Conservation (phyloP, 2,329 filamentous ascomycete species). For the Cordyceps militaris region DNA sequence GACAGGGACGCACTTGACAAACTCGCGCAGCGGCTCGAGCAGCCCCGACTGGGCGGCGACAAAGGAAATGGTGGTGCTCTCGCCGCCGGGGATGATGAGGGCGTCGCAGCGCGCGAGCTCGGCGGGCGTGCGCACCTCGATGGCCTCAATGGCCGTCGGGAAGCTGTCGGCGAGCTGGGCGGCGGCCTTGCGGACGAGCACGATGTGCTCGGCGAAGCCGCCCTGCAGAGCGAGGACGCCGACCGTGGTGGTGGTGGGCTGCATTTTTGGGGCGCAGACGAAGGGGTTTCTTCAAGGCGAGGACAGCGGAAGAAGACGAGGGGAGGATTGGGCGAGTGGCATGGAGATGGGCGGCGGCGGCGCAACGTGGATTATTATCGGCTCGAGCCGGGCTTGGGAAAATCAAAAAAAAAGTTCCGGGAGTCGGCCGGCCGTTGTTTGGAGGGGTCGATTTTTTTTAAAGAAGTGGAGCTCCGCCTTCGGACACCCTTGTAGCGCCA, state of each 20-base stretch:
- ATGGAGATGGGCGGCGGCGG: background rate
- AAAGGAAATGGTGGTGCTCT: slow-evolving; percentile 88
- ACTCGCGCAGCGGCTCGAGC: slow-evolving; percentile 76
- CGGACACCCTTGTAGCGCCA: slow-evolving; percentile 9
- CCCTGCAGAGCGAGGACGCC: slow-evolving; percentile 76
- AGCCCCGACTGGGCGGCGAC: slow-evolving; percentile 76
- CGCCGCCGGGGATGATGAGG: slow-evolving; percentile 85
- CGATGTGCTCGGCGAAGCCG: slow-evolving; percentile 83
- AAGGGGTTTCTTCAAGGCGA: background rate
- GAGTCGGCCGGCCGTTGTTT: background rate
- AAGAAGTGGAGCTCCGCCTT: slow-evolving; percentile 1
- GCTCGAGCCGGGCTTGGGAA: slow-evolving; percentile 5
- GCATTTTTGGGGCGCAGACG: slow-evolving; percentile 9
- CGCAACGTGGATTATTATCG: background rate
- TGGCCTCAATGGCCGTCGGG: slow-evolving; percentile 48
- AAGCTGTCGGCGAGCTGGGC: slow-evolving; percentile 33
- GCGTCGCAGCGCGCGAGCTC: slow-evolving; percentile 71
- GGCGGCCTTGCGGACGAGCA: slow-evolving; percentile 64
- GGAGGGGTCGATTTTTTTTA: background rate
- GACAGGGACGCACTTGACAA: slow-evolving; percentile 68
- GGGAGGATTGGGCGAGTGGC: background rate
- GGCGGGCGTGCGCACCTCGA: slow-evolving; percentile 70
- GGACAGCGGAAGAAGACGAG: background rate
- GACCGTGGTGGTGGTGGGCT: slow-evolving; percentile 36
- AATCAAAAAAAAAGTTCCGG: background rate